phyloP scores from a whole-genome alignment of 1,284 basidiomycete species.

The Irpex sp. region DNA sequence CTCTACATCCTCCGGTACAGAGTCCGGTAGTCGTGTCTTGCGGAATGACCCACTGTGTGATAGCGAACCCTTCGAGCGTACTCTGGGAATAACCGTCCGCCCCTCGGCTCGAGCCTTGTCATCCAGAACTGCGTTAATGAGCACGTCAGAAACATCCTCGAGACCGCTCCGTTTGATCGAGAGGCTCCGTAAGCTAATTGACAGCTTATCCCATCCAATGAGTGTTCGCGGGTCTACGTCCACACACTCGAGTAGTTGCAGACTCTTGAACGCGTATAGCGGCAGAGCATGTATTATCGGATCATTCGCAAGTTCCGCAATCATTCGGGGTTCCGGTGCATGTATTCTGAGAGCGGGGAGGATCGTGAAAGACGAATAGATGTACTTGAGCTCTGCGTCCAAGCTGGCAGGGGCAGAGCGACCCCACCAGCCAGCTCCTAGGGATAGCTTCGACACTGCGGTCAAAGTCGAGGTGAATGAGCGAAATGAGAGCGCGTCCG shows the following conservation, averaged over 20 bases:
- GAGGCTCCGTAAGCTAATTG: slow-evolving; percentile 69
- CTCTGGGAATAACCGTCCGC: slow-evolving; percentile 42
- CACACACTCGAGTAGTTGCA: slow-evolving; percentile 68
- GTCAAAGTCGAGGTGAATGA: slow-evolving; percentile 80
- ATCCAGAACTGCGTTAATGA: slow-evolving; percentile 73
- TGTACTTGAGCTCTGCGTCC: slow-evolving; percentile 77
- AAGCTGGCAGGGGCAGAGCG: slow-evolving; percentile 52
- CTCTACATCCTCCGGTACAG: slow-evolving; percentile 57
- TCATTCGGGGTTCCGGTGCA: slow-evolving; percentile 57
- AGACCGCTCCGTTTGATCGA: slow-evolving; percentile 76
- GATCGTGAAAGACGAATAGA: slow-evolving; percentile 87
- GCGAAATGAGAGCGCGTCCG: slow-evolving; percentile 75
- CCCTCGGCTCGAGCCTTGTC: slow-evolving; percentile 66
- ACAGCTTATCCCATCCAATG: slow-evolving; percentile 82
- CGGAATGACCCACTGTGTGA: slow-evolving; percentile 48
- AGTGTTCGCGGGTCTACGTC: slow-evolving; percentile 83
- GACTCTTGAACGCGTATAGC: slow-evolving; percentile 79
- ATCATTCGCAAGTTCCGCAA: slow-evolving; percentile 70
- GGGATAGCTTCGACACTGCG: slow-evolving; percentile 69
- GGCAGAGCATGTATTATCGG: slow-evolving; percentile 77
- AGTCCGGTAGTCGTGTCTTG: slow-evolving; percentile 49
- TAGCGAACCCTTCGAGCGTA: slow-evolving; percentile 32
- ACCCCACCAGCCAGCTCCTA: slow-evolving; percentile 70
- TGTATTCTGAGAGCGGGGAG: slow-evolving; percentile 72
- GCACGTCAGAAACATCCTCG: slow-evolving; percentile 79